Percentiles rank a stretch among this genome's conserved stretches.
Evolutionary conservation across 2,329 filamentous ascomycete species (phyloP).

Genomic region (Arthroderma uncinatum): DNA sequence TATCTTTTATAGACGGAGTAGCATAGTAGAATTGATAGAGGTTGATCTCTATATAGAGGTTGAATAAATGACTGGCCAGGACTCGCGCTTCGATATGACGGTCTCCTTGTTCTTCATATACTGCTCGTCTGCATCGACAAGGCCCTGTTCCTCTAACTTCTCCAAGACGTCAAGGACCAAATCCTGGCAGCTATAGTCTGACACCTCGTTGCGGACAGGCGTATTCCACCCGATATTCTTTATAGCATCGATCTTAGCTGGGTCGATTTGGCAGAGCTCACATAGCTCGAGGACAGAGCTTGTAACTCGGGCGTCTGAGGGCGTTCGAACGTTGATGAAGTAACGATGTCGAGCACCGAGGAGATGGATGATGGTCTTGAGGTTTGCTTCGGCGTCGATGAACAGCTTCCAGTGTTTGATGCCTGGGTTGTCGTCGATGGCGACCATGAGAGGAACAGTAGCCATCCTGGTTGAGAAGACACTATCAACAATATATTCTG

Average conservation of each 20-base stretch:
- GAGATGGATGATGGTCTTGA: constrained; percentile 7
- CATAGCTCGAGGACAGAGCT: constrained; percentile 1
- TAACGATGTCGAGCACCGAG: constrained; percentile 7
- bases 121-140: constrained; percentile 11
- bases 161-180: constrained; percentile 20
- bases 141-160: constrained; percentile 10
- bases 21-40: too few relatives aligned
- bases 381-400: constrained; percentile 1
- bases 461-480: constrained; percentile 8
- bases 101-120: background rate
- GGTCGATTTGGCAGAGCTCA: background rate
- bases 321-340: constrained; percentile 1
- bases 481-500: too few relatives aligned
- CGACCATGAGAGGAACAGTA: constrained; percentile 6
- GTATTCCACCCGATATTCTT: constrained; percentile 12
- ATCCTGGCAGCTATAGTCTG: constrained; percentile 21
- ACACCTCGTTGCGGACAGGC: constrained; percentile 16
- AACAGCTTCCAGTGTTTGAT: constrained; percentile 10
- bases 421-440: constrained; percentile 9
- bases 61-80: too few relatives aligned
- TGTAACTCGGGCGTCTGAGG: constrained; percentile 3
- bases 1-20: too few relatives aligned
- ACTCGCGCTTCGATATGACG: constrained; percentile 7
- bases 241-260: constrained; percentile 10
- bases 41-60: too few relatives aligned